Conservation (phyloP, 2,329 filamentous ascomycete genomes). For the Aspergillus tubingensis region DNA sequence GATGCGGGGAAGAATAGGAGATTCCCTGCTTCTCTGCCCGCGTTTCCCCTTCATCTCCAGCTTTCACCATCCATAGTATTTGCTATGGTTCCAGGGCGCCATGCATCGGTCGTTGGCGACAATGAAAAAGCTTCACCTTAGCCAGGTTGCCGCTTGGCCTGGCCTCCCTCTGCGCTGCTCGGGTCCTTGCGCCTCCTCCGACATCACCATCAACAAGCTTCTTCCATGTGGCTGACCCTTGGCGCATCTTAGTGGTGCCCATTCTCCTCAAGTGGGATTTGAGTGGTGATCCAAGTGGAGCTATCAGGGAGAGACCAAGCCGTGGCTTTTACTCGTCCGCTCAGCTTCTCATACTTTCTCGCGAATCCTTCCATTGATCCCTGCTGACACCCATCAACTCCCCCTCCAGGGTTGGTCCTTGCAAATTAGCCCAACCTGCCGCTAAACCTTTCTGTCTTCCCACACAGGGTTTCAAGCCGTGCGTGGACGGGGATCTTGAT, state of each 20-base stretch:
- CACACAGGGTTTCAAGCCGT: not conserved
- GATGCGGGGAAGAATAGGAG: not conserved
- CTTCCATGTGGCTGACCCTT: not conserved
- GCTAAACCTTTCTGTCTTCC: not conserved
- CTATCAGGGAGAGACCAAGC: not conserved
- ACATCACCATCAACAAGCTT: not conserved
- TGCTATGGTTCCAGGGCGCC: not conserved
- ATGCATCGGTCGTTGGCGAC: no score
- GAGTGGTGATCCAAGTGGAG: not conserved
- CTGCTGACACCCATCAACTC: not conserved
- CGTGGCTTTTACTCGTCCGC: not conserved
- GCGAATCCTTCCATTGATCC: not conserved
- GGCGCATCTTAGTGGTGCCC: not conserved
- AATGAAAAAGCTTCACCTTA: not conserved
- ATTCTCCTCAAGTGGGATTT: not conserved
- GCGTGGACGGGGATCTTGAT: constrained; percentile 3
- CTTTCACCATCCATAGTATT: not conserved
- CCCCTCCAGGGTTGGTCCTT: not conserved
- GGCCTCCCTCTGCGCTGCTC: not conserved
- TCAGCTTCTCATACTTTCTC: not conserved
- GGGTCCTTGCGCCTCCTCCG: not conserved
- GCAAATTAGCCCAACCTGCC: not conserved
- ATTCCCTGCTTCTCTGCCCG: not conserved
- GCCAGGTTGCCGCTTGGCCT: not conserved
- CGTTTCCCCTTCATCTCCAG: not conserved